Evolutionary conservation across 2,329 filamentous ascomycete genomes (phyloP).

Genomic region (Xylariaceae sp.): DNA sequence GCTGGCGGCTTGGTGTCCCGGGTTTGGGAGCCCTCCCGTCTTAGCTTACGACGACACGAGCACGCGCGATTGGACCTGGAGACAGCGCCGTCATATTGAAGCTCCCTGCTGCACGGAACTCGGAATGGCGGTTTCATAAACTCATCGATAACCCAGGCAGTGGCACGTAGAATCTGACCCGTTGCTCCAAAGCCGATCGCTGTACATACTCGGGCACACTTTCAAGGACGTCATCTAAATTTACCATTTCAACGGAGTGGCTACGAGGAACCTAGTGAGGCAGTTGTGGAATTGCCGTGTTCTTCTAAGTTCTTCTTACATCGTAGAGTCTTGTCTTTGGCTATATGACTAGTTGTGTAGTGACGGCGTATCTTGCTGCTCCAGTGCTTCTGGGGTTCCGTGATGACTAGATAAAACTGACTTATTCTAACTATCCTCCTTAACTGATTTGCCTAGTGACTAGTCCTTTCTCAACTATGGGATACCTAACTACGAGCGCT

Average conservation of each 20-base stretch:
- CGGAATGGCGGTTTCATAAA: constrained; percentile 9
- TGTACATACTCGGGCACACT: constrained; percentile 9
- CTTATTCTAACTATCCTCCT: too few species aligned
- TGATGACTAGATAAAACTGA: too few species aligned
- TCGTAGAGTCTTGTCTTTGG: background rate
- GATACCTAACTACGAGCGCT: too few species aligned
- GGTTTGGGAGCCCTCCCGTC: background rate
- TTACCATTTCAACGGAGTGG: background rate
- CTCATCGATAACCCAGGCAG: constrained; percentile 8
- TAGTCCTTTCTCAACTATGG: too few species aligned
- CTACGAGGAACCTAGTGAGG: background rate
- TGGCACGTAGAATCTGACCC: constrained; percentile 1
- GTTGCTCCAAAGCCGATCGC: background rate
- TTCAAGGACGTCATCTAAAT: constrained; percentile 1
- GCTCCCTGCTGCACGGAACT: background rate
- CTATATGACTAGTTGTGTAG: background rate
- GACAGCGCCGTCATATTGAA: constrained; percentile 14
- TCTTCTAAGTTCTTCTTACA: background rate
- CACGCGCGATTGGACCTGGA: constrained; percentile 7
- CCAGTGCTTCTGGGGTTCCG: background rate
- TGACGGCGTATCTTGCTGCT: background rate
- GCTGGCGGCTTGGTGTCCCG: constrained; percentile 12
- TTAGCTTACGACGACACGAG: background rate
- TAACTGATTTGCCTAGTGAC: too few species aligned
- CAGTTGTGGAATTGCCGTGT: background rate